Base-by-base conservation (phyloP, 139 green algal genomes). In the Dunaliella sp. region DNA sequence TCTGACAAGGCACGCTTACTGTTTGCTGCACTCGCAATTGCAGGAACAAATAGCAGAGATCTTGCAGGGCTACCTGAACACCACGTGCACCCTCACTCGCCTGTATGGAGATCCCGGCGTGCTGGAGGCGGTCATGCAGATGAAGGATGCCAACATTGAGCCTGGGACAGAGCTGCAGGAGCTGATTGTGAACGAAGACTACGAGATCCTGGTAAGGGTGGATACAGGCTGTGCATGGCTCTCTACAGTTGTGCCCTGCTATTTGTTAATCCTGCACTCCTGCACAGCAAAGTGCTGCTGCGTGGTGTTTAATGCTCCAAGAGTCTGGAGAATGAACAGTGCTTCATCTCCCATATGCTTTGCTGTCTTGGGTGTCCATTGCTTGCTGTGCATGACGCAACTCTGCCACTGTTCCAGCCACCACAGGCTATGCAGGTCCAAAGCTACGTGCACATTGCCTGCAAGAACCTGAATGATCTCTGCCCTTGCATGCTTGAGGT, bases 101-200 rank as follows among this genome's bases (percentile, higher is more conserved):
- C 31, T 81, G 31, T 81, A 22, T 38, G n/a, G 31, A 3, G 32
- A 37, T 31, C 76, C 76, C 28, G 31, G 65, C 74, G 78, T 93
- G 30, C 84, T 92, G 82, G 48, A 84, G 59, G 84, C 83, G 73
- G 88, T 94, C 57, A 85, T 94, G 80, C 88, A 88, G 22, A 86
- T 88, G 74, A 91, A 90, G 84, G 82, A 86, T 35, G 86, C 57
- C 12, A 90, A 92, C 76, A 87, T 94, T 84, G 88, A 92, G 88
- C 77, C 88, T 36, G 90, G 87, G 59, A 89, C 86, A 36, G 89
- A 93, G n/a, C 85, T 97, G 87, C 89, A 91, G 84, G 93, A 96
- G 81, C 89, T 97, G 7, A 89, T 96, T 26, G 86, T 90, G 35
- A 87, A 86, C 35, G 90, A 92, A 25, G 84, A 94, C 81, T 89